phyloP scores from a whole-genome alignment of 192 early-diverging fungal genomes.

The Podila epicladia region DNA sequence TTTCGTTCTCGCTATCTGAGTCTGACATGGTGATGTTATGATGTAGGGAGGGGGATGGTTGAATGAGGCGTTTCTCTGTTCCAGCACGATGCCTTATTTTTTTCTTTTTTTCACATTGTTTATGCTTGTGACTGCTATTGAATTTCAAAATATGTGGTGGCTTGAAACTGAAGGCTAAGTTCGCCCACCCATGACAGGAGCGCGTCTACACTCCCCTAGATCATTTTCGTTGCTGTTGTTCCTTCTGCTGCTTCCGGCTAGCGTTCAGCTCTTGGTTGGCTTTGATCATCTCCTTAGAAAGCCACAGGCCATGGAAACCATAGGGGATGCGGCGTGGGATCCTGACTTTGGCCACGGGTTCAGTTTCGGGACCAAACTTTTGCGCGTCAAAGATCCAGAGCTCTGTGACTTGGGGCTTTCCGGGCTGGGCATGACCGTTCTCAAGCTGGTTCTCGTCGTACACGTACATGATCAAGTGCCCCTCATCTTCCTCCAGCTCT shows the following conservation, averaged over 20 bases:
- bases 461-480: conserved; percentile 27
- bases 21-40: conserved; percentile 31
- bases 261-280: conserved; percentile 18
- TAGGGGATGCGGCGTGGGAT: conserved; percentile 38
- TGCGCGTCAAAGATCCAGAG: conserved; percentile 46
- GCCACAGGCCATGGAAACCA: conserved; percentile 33
- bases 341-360: conserved; percentile 29
- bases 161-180: too few species aligned
- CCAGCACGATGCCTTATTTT: not conserved
- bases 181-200: too few species aligned
- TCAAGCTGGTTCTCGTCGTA: conserved; percentile 37
- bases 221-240: not conserved
- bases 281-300: conserved; percentile 30
- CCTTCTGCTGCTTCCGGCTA: not conserved
- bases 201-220: too few species aligned
- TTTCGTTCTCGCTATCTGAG: conserved; percentile 50
- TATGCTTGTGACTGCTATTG: too few species aligned
- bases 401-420: conserved; percentile 22
- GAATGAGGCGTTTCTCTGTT: conserved; percentile 1
- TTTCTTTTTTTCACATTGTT: too few species aligned
- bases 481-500: conserved; percentile 21
- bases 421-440: conserved; percentile 8
- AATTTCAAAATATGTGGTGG: too few species aligned
- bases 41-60: conserved; percentile 14
- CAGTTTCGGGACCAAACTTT: conserved; percentile 20